Conservation (phyloP, 768 basidiomycete genomes). For the Mycena haematopus region DNA sequence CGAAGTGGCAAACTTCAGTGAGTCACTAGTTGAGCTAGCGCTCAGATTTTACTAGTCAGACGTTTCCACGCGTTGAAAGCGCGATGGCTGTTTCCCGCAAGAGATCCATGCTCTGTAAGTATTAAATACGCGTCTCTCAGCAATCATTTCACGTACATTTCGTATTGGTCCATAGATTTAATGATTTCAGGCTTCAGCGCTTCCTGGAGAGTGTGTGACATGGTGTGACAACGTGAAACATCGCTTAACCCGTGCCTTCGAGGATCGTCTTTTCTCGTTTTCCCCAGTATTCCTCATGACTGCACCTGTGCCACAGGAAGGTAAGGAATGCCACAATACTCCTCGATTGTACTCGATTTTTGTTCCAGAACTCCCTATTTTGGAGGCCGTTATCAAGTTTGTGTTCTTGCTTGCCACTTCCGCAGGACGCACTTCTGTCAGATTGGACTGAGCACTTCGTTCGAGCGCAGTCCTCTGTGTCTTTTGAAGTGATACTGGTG, state of each 20-base stretch:
- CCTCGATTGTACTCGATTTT: slow-evolving; percentile 28
- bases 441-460: background rate
- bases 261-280: slow-evolving; percentile 11
- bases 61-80: slow-evolving; percentile 4
- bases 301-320: slow-evolving; percentile 81
- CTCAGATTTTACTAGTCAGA: too few species aligned
- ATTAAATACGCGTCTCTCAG: background rate
- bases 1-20: too few species aligned
- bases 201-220: background rate
- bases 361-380: slow-evolving; percentile 83
- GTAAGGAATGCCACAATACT: slow-evolving; percentile 43
- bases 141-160: background rate
- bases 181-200: background rate
- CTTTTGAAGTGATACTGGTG: slow-evolving; percentile 12
- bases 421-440: slow-evolving; percentile 21
- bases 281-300: slow-evolving; percentile 51
- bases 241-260: background rate
- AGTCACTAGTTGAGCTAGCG: background rate
- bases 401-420: slow-evolving; percentile 31
- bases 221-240: background rate
- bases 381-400: slow-evolving; percentile 93
- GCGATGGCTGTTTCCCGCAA: background rate
- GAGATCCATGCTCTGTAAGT: background rate
- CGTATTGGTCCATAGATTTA: background rate
- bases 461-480: background rate